These are phyloP conservation scores for Leptosphaerulina australis DNA, from an alignment of 2,329 filamentous ascomycete genomes.

Conservation along the genomic window DNA sequence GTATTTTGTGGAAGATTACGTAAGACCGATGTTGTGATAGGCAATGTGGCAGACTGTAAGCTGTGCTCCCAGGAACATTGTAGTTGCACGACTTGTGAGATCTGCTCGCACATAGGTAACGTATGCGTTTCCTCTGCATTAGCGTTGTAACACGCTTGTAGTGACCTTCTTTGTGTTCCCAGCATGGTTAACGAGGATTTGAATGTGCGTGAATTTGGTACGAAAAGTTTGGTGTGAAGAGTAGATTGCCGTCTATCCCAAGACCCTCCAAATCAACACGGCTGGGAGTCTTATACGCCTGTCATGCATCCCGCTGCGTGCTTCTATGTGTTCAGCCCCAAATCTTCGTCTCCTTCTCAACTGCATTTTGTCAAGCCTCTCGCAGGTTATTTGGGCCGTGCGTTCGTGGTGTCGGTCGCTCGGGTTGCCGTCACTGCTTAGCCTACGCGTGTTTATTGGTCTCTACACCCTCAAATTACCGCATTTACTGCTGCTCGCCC, in stretches of 20 bases:
- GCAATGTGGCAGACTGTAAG: background rate
- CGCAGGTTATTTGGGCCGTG: background rate
- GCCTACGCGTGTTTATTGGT: background rate
- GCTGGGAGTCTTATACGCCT: conserved; percentile 1
- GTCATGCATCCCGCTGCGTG: background rate
- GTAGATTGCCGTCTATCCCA: conserved; percentile 9
- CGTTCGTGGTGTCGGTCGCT: background rate
- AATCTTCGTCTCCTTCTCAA: background rate
- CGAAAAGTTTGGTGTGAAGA: too few species aligned
- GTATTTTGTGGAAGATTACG: background rate
- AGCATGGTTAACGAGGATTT: too few species aligned
- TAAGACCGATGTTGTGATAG: background rate
- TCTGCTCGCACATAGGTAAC: too few species aligned
- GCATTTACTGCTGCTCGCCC: conserved; percentile 24
- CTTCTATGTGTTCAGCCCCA: background rate
- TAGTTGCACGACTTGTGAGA: too few species aligned
- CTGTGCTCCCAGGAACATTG: too few species aligned
- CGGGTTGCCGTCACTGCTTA: background rate
- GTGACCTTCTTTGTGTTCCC: too few species aligned
- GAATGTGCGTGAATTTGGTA: too few species aligned
- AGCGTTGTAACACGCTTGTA: too few species aligned
- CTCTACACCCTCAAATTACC: background rate
- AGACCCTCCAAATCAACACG: background rate
- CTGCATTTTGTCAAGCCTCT: background rate
- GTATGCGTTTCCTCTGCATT: too few species aligned